These are phyloP conservation scores for Apophysomyces trapeziformis DNA, from an alignment of 371 early-diverging fungal genomes.

Conservation along the genomic window DNA sequence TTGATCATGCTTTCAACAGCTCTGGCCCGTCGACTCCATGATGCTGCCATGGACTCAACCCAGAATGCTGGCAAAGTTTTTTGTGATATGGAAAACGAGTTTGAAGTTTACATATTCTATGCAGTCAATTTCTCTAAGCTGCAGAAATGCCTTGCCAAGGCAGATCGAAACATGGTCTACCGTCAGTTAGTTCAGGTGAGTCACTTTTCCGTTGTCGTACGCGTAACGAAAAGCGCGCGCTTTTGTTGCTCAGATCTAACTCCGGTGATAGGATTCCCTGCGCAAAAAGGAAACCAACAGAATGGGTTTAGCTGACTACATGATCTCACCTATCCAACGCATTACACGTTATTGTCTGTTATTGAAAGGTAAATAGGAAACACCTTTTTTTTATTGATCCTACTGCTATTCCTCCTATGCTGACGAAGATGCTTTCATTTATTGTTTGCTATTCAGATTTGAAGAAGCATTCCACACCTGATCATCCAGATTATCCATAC, in stretches of 20 bases:
- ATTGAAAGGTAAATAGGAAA: constrained; percentile 41
- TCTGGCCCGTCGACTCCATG: constrained; percentile 35
- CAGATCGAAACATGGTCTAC: constrained; percentile 36
- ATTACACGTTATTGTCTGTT: constrained; percentile 55
- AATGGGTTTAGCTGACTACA: constrained; percentile 49
- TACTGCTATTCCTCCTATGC: neutral
- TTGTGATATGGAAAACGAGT: constrained; percentile 38
- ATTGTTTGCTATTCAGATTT: constrained; percentile 32
- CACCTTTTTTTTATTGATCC: neutral
- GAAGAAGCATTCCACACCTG: constrained; percentile 42
- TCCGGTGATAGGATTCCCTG: constrained; percentile 34
- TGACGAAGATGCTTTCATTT: constrained; percentile 5
- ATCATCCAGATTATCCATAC: constrained; percentile 41
- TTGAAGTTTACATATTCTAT: constrained; percentile 47
- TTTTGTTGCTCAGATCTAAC: constrained; percentile 22
- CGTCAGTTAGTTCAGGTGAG: constrained; percentile 41
- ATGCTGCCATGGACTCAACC: constrained; percentile 20
- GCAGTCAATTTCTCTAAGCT: constrained; percentile 47
- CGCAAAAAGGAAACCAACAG: constrained; percentile 43
- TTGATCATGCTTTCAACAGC: constrained; percentile 43
- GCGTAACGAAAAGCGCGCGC: constrained; percentile 6
- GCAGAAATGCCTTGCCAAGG: constrained; percentile 33
- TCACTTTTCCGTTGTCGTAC: neutral
- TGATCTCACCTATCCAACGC: constrained; percentile 61
- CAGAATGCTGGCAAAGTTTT: constrained; percentile 44